Evolutionary conservation across 2,329 filamentous ascomycete genomes (phyloP), one percentile per base, ranked within the genome.

Genomic region (Trichoderma polysporum): DNA sequence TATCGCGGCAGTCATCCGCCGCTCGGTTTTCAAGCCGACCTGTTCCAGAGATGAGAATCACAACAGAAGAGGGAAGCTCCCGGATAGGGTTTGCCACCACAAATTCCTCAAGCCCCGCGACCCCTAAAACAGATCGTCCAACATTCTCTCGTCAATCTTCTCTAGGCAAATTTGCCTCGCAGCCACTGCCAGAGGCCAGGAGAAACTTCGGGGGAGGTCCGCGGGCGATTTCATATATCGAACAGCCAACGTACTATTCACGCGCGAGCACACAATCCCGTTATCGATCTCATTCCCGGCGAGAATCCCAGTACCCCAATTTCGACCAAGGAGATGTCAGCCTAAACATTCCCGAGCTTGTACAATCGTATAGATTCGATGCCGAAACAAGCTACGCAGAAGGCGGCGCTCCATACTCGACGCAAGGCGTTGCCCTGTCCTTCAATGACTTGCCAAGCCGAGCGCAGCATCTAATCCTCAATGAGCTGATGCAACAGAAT

Each of bases 391-490:
- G 73, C 15, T 74, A 75, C 35, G 73, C 70, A 47, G 73, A 76
- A 7, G 74, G 70, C 6, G 74, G 70, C 6, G 79, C 80, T 5
- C 77, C 80, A 17, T 86, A 85, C 73, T 85, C 86, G 3, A 86
- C 86, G 25, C 87, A 89, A 61, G 84, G 86, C 2, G 78, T 92
- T 3, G 86, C 92, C 0, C 81, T 96, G 2, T 92, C 89, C 2
- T 97, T 97, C 81, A 96, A 97, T 72, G 92, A 96, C 73, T 81
- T 97, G 4, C 92, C 93, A 0, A 92, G 90, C 72, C 88, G 92
- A 17, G 92, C 92, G 2, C 93, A 96, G 76, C 92, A 97, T 76
- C 79, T 96, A 39, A 94, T 97, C 31, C 79, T 97, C 17, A 97
- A 97, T 75, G 92, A 97, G 76, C 80, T 96, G 70, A 93, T 97